Evolutionary conservation across 2,329 filamentous ascomycete genomes (phyloP), one percentile per base, ranked within the genome.

Genomic region (Ophiosphaerella narmari): DNA sequence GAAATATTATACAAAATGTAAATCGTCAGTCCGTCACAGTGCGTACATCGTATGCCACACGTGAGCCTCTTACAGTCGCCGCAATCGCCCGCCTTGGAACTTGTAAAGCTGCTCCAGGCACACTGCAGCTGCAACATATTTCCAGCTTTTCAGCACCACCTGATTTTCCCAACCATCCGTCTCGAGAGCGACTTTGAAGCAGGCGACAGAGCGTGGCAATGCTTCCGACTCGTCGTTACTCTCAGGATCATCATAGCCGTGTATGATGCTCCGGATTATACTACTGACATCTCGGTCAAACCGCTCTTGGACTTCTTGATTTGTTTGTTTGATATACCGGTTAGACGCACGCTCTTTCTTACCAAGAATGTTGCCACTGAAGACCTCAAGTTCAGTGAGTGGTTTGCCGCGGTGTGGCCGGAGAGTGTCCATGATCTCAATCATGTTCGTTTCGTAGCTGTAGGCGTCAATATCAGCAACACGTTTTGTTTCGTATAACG

Each of bases 361-460:
- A 43, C 80, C 81, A 18, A 85, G 74, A 54, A 86, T 83, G 43
- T 76, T 80, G 24, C 83, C 83, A 26, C 79, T 76, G 62, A 86
- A 84, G 38, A 82, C 81, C 49, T 72, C 69, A 18, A 71, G 60
- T 34, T 72, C 68, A 1, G 57, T 66, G 4, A 72, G 57, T n/a
- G 60, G 67, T 11, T 62, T 43, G 14, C 60, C 60, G 12, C 62
- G 67, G 49, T 68, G 62, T 1, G 64, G 54, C 11, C 60, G 60
- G 32, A 67, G 54, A 4, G 63, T 67, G 51, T 75, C 71, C 74
- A 83, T 80, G 39, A 79, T 74, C 32, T 77, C 71, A 18, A 73
- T 48, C 35, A 86, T 70, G 51, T 75, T 77, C 18, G 78, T 75
- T 62, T 85, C 80, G 65, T 85, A 86, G 42, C 78, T 72, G 11